These are phyloP conservation scores for Beauveria rudraprayagi DNA, from an alignment of 2,329 filamentous ascomycete genomes.

Conservation along the genomic window DNA sequence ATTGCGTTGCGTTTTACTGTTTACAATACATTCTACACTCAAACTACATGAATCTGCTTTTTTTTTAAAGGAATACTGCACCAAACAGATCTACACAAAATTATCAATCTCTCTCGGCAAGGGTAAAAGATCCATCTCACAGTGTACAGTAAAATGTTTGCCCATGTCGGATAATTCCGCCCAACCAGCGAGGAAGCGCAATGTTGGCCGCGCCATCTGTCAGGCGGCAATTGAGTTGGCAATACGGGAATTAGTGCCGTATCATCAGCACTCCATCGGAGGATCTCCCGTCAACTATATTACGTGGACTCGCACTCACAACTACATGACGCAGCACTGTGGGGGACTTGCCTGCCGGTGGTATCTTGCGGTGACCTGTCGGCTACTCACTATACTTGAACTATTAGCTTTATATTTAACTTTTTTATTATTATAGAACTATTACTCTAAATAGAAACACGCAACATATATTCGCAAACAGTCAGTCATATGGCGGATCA, in stretches of 20 bases:
- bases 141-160: background rate
- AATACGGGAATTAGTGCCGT: background rate
- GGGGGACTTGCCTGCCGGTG: background rate
- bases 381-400: background rate
- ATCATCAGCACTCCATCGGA: too few species aligned
- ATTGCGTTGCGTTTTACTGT: background rate
- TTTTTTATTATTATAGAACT: too few species aligned
- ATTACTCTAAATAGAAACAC: background rate
- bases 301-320: too few species aligned
- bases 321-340: background rate
- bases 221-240: background rate
- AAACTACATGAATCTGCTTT: too few species aligned
- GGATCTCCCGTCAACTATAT: too few species aligned
- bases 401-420: too few species aligned
- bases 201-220: background rate
- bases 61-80: too few species aligned
- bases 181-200: background rate
- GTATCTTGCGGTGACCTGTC: background rate
- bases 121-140: too few species aligned
- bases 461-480: background rate
- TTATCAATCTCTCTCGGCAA: too few species aligned
- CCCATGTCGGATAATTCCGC: background rate
- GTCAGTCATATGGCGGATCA: background rate
- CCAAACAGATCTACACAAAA: background rate
- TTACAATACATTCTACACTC: background rate